These are phyloP conservation scores for Arctium lappa DNA, from an alignment of 129 eudicot genomes.

Conservation along the genomic window DNA sequence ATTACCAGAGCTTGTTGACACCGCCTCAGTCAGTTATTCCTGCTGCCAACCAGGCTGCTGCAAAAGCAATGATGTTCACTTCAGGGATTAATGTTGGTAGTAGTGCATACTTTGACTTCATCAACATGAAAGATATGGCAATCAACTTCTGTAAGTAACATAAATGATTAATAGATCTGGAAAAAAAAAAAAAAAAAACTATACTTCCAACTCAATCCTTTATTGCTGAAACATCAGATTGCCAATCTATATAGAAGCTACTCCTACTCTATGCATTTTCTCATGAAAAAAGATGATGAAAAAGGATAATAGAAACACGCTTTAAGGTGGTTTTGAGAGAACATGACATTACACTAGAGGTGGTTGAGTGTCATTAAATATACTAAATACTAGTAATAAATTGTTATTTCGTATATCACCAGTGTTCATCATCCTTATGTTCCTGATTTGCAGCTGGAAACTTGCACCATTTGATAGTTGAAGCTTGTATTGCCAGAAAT, in stretches of 20 bases:
- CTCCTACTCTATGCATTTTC: too few species aligned
- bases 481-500: conserved; percentile 90
- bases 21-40: conserved; percentile 72
- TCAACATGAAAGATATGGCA: conserved; percentile 65
- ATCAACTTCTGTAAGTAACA: conserved; percentile 65
- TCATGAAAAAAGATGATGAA: too few species aligned
- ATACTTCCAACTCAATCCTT: too few species aligned
- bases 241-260: too few species aligned
- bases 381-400: not conserved
- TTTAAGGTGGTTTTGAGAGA: too few species aligned
- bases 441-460: conserved; percentile 71
- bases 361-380: not conserved
- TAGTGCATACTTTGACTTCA: conserved; percentile 59
- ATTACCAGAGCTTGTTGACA: conserved; percentile 65
- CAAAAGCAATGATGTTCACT: conserved; percentile 79
- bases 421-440: not conserved
- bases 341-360: not conserved
- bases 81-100: conserved; percentile 65
- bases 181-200: not conserved
- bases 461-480: conserved; percentile 88
- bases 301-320: too few species aligned
- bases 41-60: conserved; percentile 92
- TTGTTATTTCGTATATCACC: not conserved
- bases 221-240: too few species aligned
- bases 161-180: not conserved